These are phyloP conservation scores for Kwoniella bestiolae DNA, from an alignment of 768 basidiomycete genomes.

Conservation along the genomic window DNA sequence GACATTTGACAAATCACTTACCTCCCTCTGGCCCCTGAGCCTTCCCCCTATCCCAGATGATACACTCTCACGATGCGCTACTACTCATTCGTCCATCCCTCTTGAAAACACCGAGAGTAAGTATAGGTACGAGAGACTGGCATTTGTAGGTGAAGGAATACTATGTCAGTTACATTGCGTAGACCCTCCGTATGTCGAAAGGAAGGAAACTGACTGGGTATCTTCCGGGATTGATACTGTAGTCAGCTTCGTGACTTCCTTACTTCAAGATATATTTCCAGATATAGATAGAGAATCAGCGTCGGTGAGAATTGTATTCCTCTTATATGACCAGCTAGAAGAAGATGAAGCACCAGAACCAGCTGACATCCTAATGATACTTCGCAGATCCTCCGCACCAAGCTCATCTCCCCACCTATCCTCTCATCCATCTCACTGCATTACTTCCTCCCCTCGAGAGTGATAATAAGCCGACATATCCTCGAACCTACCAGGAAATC, in stretches of 20 bases:
- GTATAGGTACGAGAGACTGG: slow-evolving; percentile 3
- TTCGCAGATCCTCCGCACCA: not conserved
- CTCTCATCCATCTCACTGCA: not conserved
- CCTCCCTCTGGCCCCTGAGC: not conserved
- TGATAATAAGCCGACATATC: slow-evolving; percentile 5
- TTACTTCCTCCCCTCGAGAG: not conserved
- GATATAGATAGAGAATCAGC: slow-evolving; percentile 4
- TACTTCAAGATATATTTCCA: slow-evolving; percentile 1
- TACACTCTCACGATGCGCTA: not conserved
- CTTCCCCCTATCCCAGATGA: not conserved
- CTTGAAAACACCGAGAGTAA: not conserved
- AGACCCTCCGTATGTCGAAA: no score
- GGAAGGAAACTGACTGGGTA: no score
- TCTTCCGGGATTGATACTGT: not conserved
- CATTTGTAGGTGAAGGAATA: slow-evolving; percentile 9
- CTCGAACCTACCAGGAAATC: not conserved
- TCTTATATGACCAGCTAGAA: not conserved
- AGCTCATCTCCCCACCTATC: slow-evolving; percentile 3
- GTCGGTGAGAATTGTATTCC: not conserved
- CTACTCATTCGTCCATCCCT: slow-evolving; percentile 1
- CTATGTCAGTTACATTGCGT: slow-evolving; percentile 2
- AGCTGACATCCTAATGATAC: not conserved
- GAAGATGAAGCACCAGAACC: not conserved
- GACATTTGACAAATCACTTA: not conserved
- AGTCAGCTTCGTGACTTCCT: slow-evolving; percentile 4